Evolutionary conservation across 345 rosid species (phyloP), one percentile per base, ranked within the genome.

Genomic region (Populus tremula): DNA sequence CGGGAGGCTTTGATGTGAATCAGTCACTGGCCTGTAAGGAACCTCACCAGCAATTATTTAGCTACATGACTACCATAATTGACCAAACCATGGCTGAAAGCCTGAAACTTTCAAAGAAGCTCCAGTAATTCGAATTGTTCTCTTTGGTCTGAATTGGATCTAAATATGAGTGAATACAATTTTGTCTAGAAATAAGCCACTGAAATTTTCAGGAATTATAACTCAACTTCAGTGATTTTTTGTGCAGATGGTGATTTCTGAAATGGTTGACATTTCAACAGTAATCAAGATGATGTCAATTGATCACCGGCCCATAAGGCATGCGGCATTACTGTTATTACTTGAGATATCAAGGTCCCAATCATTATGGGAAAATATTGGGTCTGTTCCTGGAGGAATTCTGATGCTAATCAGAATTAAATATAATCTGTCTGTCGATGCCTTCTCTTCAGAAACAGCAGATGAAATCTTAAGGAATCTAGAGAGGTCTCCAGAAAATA

Each of bases 391-490:
- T 12, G 97, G 97, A 70, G 92, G 89, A 36, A 88, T 94, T 79
- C 45, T 94, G 88, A 87, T 93, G 87, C 86, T 94, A 83, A 86
- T 94, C 83, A 90, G 90, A 69, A 78, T 76, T 9, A 93, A 85
- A 77, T 88, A 89, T 86, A 89, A 86, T 64, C 72, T 31, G 41
- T 82, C 87, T 1, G 71, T 47, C 3, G 97, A 94, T 84, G 76
- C 82, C 72, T 85, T 85, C 17, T 88, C 91, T 45, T 83, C 90
- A 13, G 88, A 87, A 72, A 89, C 78, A 72, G 91, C 97, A 65
- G 87, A 84, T 18, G 85, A 87, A 83, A 91, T 87, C 80, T 83
- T 94, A 53, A 82, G 8, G 88, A 88, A 91, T 81, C 87, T 94
- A 11, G 95, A 89, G 89, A 80, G 77, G 38, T 67, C 43, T 67